A percentile compares a stretch with the other conserved stretches of the same genome.
These are phyloP conservation scores for Tilletia horrida DNA, from an alignment of 1,284 basidiomycete genomes.

Conservation along the genomic window DNA sequence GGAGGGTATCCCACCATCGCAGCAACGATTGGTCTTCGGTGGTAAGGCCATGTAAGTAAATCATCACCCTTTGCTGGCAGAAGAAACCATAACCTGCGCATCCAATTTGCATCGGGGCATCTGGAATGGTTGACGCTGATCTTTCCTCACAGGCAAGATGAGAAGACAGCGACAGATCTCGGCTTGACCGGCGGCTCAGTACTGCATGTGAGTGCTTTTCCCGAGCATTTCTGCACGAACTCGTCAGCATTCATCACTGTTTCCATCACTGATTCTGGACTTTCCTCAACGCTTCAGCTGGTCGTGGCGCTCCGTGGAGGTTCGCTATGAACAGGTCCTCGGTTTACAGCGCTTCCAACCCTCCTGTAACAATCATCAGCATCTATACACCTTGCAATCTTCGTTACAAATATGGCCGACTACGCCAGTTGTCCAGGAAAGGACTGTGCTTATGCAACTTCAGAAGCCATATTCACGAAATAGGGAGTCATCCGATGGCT, in stretches of 20 bases:
- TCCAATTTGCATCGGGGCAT: no score
- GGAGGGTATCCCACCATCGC: constrained; percentile 93
- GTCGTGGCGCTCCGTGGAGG: constrained; percentile 49
- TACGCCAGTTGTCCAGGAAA: no score
- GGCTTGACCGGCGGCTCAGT: constrained; percentile 53
- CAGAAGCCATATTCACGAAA: no score
- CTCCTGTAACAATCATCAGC: no score
- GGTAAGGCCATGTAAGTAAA: constrained; percentile 87
- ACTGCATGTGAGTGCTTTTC: constrained; percentile 46
- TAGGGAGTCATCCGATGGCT: no score
- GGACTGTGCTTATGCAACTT: no score
- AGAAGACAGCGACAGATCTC: constrained; percentile 54
- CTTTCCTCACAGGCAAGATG: constrained; percentile 49
- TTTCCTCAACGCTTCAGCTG: constrained; percentile 30
- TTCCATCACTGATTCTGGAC: not conserved
- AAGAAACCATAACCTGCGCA: no score
- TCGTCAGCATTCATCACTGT: not conserved
- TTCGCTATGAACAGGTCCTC: not conserved
- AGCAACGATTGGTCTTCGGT: constrained; percentile 90
- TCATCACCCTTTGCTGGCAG: no score
- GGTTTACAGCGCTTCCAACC: no score
- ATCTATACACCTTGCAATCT: no score
- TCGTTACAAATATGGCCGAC: no score
- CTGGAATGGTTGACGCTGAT: no score
- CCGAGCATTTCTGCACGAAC: not conserved